Conservation (phyloP, 495 filamentous ascomycete species). For the Xylaria venustula region DNA sequence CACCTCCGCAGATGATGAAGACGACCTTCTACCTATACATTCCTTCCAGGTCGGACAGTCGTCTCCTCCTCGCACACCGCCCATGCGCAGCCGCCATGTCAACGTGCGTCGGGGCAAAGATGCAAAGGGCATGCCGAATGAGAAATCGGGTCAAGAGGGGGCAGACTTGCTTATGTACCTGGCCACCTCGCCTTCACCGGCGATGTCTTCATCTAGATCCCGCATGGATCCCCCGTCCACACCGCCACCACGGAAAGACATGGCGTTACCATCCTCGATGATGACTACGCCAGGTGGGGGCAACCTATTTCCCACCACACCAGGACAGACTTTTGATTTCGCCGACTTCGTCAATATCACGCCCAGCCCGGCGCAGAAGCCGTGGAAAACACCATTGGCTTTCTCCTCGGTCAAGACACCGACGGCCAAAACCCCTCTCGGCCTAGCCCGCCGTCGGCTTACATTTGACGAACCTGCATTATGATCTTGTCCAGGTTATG, state of each 20-base stretch:
- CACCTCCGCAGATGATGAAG: slow-evolving; percentile 72
- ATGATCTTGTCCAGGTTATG: slow-evolving; percentile 12
- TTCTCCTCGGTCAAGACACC: slow-evolving; percentile 28
- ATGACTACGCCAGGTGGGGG: slow-evolving; percentile 81
- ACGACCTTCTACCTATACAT: slow-evolving; percentile 71
- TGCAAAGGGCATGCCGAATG: slow-evolving; percentile 30
- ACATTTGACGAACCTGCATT: slow-evolving; percentile 44
- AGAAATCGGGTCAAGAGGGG: slow-evolving; percentile 69
- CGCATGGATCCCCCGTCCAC: slow-evolving; percentile 76
- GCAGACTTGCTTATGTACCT: slow-evolving; percentile 90
- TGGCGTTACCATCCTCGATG: slow-evolving; percentile 78
- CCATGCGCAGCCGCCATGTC: slow-evolving; percentile 55
- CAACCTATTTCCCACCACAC: slow-evolving; percentile 59
- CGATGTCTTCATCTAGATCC: slow-evolving; percentile 41
- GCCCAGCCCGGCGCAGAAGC: slow-evolving; percentile 86
- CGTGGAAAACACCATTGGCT: slow-evolving; percentile 68
- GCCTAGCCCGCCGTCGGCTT: slow-evolving; percentile 37
- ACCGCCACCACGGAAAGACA: slow-evolving; percentile 72
- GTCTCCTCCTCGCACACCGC: slow-evolving; percentile 81
- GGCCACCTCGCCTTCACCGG: slow-evolving; percentile 87
- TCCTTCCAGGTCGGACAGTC: slow-evolving; percentile 66
- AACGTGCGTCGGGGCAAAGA: slow-evolving; percentile 35
- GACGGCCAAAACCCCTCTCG: slow-evolving; percentile 41
- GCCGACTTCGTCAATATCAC: slow-evolving; percentile 97
- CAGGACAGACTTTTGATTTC: slow-evolving; percentile 79